Percentiles rank a stretch among this genome's conserved stretches.
phyloP scores from a whole-genome alignment of 208 protist genomes.

The Wallacemonas sp. region DNA sequence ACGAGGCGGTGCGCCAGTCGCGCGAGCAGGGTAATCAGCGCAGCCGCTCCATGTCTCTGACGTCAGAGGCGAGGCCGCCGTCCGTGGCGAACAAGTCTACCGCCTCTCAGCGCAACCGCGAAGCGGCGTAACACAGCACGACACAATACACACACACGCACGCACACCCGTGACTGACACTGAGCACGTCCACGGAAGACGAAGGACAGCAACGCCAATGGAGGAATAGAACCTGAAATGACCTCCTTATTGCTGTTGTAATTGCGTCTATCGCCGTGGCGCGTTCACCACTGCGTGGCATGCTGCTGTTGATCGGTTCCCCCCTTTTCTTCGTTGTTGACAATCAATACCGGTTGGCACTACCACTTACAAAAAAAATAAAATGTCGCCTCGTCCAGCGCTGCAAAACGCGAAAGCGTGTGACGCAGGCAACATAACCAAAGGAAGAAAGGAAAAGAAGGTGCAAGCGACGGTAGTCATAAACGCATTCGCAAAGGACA shows the following conservation, averaged over 20 bases:
- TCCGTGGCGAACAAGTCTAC: conserved; percentile 21
- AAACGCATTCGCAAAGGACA: background rate
- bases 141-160: no score
- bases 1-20: conserved; percentile 28
- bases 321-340: no score
- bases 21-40: conserved; percentile 15
- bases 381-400: no score
- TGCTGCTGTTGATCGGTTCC: no score
- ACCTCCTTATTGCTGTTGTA: no score
- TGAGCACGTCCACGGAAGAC: no score
- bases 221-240: no score
- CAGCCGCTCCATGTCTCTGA: conserved; percentile 24
- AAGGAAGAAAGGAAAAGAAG: background rate
- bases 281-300: no score
- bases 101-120: conserved; percentile 25
- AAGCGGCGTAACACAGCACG: background rate
- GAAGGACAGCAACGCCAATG: no score
- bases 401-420: no score
- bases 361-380: background rate
- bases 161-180: no score
- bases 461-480: background rate
- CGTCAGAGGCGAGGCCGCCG: conserved; percentile 16
- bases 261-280: no score
- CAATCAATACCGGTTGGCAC: background rate
- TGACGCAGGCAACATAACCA: background rate